Base-by-base conservation (phyloP, 192 early-diverging fungal species). In the Spinellus fusiger region DNA sequence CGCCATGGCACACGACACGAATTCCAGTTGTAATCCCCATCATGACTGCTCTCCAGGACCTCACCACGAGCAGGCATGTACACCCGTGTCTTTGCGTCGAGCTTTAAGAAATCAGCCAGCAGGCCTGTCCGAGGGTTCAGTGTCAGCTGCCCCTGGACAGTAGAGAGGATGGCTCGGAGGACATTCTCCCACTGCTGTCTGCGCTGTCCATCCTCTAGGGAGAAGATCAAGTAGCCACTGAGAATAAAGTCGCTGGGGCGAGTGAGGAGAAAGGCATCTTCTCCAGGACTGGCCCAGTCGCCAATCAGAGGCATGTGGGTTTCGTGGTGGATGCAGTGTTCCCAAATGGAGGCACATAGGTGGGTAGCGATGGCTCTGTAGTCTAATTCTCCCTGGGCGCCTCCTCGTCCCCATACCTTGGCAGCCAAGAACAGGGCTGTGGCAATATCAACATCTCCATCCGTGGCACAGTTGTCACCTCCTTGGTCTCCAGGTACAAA, bases 1-100 rank as follows among this genome's bases (percentile, higher is more conserved):
- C 76, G 72, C 79, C 79, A 81, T 56, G 79, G 79, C 8, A 81
- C 79, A 58, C 79, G 76, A 29, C 79, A 81, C 8, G 76, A 78
- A 52, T 81, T 81, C 79, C 79, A 81, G 51, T 81, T 81, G 44
- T 68, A 81, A 47, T 78, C 72, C 47, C 65, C 46, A 40, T 70
- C 66, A 63, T 77, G 71, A 49, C 77, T 70, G 54, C 78, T 76
- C 57, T 78, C 79, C 12, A 81, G 56, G 29, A 81, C 69, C 49
- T 81, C 58, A 7, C 71, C 59, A 4, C 32, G n/a, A 4, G 73
- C 61, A 7, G 77, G 74, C 16, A 69, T 57, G 65, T 66, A 81
- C 4, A 27, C 37, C 16, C 56, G 56, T 13, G 60, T 58, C n/a
- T 66, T 59, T 7, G 64, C 29, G 23, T 75, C 60, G 12, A 74